Evolutionary conservation across 2,329 filamentous ascomycete genomes (phyloP), one percentile per base, ranked within the genome.

Genomic region (Phoma sp.): DNA sequence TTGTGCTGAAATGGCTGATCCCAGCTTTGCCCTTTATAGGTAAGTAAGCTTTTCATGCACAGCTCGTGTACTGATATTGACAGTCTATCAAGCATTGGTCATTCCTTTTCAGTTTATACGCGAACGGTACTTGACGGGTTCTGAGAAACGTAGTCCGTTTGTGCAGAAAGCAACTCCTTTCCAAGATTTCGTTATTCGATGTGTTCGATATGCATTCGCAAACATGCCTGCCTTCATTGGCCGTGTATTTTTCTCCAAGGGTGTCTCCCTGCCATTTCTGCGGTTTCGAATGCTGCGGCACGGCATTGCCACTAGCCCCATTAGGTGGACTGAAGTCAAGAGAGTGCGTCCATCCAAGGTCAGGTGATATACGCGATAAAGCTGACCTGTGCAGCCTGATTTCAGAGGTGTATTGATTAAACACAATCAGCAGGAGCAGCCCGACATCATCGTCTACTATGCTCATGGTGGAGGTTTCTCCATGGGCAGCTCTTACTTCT

Each of bases 401-500:
- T 82, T 87, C 52, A 80, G 80, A 54, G 90, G 90, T 2, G 75
- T 93, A 4, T 93, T 89, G 86, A 84, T 92, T 43, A 82, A 83
- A 37, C 76, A 83, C 39, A 82, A 90, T 62, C 80, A 83, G 13
- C 78, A 80, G 35, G 75, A 79, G 43, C 79, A 83, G 48, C 88
- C 90, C 0, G 90, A 95, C 69, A 78, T 95, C 50, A 86, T 92
- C n/a, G 75, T 96, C 2, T 93, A 91, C 70, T 95, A 95, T 70
- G 84, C 85, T 36, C 91, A 96, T 70, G 91, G 89, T 13, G 91
- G 91, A 22, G 91, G 91, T 0, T 95, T 96, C 71, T 85, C 86
- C 6, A 90, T 96, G 87, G 91, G 91, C 3, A 91, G 89, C 10
- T 80, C 83, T 14, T 89, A 89, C 76, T 96, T 96, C 73, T 96